Base-by-base conservation (phyloP, 78 protist species). In the Isochrysis galbana region DNA sequence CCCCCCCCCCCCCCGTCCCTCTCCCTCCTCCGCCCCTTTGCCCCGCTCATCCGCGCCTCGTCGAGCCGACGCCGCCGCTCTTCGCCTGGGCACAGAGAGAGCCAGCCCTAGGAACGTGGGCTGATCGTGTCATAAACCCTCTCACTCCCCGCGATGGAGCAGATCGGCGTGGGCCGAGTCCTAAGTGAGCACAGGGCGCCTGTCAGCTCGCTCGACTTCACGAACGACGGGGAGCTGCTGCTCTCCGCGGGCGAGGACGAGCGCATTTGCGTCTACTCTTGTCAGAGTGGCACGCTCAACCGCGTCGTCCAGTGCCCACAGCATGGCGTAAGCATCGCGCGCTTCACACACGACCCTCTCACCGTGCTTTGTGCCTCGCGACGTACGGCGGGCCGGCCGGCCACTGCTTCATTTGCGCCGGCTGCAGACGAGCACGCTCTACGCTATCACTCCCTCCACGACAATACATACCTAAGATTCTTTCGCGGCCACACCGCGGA, bases 371-470 rank as follows among this genome's bases (percentile, higher is more conserved):
- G 26, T 32, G 44, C 93, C 51, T 88, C 93, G 46, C 36, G 42
- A 32, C 26, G 34, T 26, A 17, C 34, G 23, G 74, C 74, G 7
- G 10, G 10, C 10, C 7, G 26, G 74, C 29, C 10, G 23, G n/a
- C 36, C 14, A 11, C 10, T 3, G 74, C n/a, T 2, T 7, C 5
- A 2, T 2, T 3, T 32, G 10, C 74, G 23, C 36, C 74, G 23
- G 23, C 7, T 61, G 41, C 46, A 34, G 51, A 21, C 36, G 92
- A 55, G 11, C 93, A 91, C 36, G 69, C 39, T 7, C 7, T 91
- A 3, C 88, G 93, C 26, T 89, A 84, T 44, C 91, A 26, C n/a
- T 91, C 90, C 17, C 44, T 91, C 22, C 93, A 91, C 74, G 90
- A 91, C 93, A 91, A 91, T 32, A 34, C 14, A 26, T 91, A 84